Evolutionary conservation across 192 early-diverging fungal genomes (phyloP).

Genomic region (Pilobolus umbonatus): DNA sequence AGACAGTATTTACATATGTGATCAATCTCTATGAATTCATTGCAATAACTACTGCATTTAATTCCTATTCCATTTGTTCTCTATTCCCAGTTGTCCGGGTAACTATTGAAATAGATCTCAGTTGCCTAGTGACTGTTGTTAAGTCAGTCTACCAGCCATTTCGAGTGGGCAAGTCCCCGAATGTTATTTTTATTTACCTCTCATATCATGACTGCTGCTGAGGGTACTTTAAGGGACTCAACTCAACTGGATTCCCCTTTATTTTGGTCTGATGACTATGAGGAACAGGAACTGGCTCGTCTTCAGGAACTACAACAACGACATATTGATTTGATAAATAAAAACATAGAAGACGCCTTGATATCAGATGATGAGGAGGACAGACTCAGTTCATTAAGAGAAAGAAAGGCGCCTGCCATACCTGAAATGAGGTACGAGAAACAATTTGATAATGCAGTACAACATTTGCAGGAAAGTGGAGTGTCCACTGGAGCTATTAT

Average conservation of each 20-base stretch:
- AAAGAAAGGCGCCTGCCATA: conserved; percentile 16
- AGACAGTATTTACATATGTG: too few species aligned
- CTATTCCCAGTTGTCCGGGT: too few species aligned
- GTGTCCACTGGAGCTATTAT: conserved; percentile 14
- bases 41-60: too few species aligned
- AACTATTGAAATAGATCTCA: too few species aligned
- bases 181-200: too few species aligned
- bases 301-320: conserved; percentile 14
- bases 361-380: conserved; percentile 7
- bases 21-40: too few species aligned
- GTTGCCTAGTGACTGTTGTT: too few species aligned
- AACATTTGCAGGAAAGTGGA: conserved; percentile 9
- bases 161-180: too few species aligned
- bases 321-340: conserved; percentile 1
- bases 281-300: conserved; percentile 9
- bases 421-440: conserved; percentile 36
- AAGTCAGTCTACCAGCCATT: too few species aligned
- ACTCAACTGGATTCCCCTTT: background rate
- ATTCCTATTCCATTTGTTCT: too few species aligned
- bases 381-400: background rate
- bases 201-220: too few species aligned
- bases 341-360: conserved; percentile 1
- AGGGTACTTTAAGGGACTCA: too few species aligned
- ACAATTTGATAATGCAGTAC: conserved; percentile 26
- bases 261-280: conserved; percentile 10